Evolutionary conservation across 768 basidiomycete genomes (phyloP), one percentile per base, ranked within the genome.

Genomic region (Termitomyces sp.): DNA sequence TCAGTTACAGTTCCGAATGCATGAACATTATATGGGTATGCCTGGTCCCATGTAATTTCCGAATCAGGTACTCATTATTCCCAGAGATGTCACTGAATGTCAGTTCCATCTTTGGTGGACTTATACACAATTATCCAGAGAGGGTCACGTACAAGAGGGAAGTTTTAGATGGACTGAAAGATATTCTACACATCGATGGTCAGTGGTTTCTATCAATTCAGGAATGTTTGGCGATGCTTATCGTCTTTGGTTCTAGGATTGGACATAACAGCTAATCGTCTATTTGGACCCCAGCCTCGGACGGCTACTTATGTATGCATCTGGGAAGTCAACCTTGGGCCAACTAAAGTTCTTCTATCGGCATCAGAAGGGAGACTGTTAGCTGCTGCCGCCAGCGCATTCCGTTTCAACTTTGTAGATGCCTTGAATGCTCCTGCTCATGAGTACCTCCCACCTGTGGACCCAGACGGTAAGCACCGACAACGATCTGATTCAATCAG

Each of bases 241-340:
- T 47, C 32, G 38, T 28, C n/a, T 26, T 19, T 44, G 24, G 46
- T 37, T n/a, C 58, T 89, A 91, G 88, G 11, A 68, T 95, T 60
- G 81, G 55, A 90, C 57, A 81, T 98, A 46, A 82, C 83, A 14
- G 87, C 90, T 1, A 82, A 97, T 65, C 83, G 95, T 24, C 72
- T 98, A 11, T 96, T 97, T 64, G 96, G 96, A 8, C 90, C 91
- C 12, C 83, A 85, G 55, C 96, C 96, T 7, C 80, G 82, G 3
- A 90, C 89, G 0, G 71, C 88, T 2, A 86, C 93, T 1, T 98
- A 98, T 64, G 74, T 96, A 5, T 98, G 95, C 65, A 80, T 97
- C 14, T 98, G 96, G 96, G 93, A 96, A 64, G 80, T 95, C 44
- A 72, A 72, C n/a, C 35, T 93, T 17, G 92, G 92, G 6, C 65